phyloP scores from a whole-genome alignment of 805 yeast genomes.

The Wickerhamiella brachini region DNA sequence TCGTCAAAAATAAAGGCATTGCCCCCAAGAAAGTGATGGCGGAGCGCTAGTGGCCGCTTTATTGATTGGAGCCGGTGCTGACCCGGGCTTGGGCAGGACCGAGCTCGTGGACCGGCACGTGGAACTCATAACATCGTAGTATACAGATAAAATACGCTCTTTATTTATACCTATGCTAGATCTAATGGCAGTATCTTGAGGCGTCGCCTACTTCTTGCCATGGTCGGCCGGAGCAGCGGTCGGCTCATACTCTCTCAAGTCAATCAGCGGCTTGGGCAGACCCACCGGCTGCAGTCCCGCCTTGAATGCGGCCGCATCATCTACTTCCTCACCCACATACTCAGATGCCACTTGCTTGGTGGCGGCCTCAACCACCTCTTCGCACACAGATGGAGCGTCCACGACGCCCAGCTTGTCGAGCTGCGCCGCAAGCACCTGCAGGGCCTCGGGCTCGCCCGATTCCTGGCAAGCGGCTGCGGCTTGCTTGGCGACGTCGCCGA shows the following conservation, averaged over 20 bases:
- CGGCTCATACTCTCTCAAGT: background rate
- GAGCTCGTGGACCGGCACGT: too few relatives aligned
- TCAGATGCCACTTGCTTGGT: too few relatives aligned
- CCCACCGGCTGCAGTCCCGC: slow-evolving; percentile 4
- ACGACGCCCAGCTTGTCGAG: background rate
- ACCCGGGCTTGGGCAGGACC: too few relatives aligned
- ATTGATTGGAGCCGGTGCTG: too few relatives aligned
- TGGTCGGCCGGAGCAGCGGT: too few relatives aligned
- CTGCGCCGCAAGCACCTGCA: background rate
- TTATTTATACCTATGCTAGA: background rate
- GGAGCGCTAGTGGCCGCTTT: too few relatives aligned
- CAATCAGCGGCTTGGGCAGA: slow-evolving; percentile 4
- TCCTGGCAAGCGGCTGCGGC: slow-evolving; percentile 14
- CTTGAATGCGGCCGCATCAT: slow-evolving; percentile 4
- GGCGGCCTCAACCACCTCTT: background rate
- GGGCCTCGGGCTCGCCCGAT: background rate
- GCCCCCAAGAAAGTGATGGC: too few relatives aligned
- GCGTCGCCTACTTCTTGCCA: background rate
- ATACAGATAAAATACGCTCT: background rate
- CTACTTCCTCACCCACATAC: slow-evolving; percentile 4
- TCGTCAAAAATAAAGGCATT: too few relatives aligned
- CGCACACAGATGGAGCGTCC: background rate
- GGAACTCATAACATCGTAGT: too few relatives aligned
- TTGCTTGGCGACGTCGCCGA: slow-evolving; percentile 19
- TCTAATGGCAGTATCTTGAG: background rate